phyloP scores from a whole-genome alignment of 108 stramenopile species.

The Cyclotella atomus region DNA sequence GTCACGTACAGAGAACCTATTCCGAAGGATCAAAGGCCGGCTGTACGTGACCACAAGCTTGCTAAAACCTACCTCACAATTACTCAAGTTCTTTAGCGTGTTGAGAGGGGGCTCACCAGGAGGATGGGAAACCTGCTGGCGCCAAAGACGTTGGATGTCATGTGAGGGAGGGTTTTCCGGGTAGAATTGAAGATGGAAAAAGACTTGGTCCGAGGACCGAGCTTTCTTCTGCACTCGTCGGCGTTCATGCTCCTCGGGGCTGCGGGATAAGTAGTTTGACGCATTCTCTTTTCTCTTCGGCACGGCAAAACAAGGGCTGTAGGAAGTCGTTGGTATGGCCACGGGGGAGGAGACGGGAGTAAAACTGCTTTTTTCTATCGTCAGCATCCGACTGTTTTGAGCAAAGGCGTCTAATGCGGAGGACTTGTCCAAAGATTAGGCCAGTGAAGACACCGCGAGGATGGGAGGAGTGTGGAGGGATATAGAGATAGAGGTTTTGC shows the following conservation, averaged over 20 bases:
- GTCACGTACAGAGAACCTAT: neutral
- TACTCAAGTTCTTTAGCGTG: neutral
- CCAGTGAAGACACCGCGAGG: slow-evolving; percentile 6
- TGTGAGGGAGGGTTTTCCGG: neutral
- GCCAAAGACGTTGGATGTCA: neutral
- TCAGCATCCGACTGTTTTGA: neutral
- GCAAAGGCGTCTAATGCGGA: slow-evolving; percentile 22
- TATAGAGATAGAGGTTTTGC: slow-evolving; percentile 21
- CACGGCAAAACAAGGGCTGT: neutral
- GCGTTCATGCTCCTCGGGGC: neutral
- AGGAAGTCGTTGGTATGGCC: slow-evolving; percentile 6
- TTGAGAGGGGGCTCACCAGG: neutral
- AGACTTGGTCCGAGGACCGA: neutral
- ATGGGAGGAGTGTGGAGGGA: slow-evolving; percentile 18
- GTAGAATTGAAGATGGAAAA: slow-evolving; percentile 22
- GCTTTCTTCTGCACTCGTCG: neutral
- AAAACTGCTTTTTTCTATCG: slow-evolving; percentile 1
- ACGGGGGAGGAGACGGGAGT: slow-evolving; percentile 7
- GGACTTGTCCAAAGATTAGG: slow-evolving; percentile 22
- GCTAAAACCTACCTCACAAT: neutral
- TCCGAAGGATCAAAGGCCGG: neutral
- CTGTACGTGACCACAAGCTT: neutral
- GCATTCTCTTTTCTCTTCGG: neutral
- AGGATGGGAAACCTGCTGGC: neutral
- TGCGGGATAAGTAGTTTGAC: neutral